phyloP scores from a whole-genome alignment of 2,329 filamentous ascomycete species.

The Aureobasidium leucospermi region DNA sequence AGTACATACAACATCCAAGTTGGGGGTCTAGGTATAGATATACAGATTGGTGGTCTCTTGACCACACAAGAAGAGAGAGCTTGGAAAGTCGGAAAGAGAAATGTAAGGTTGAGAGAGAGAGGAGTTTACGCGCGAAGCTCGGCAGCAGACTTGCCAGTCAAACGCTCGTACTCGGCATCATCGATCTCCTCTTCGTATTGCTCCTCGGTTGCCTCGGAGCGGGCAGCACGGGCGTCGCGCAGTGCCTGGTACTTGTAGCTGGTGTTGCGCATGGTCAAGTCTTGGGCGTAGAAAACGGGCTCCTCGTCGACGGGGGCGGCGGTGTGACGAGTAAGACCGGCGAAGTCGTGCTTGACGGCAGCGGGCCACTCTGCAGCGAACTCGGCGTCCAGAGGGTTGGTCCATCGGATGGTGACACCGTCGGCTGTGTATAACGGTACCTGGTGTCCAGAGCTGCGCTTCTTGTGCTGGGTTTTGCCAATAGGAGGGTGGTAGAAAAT shows the following conservation, averaged over 20 bases:
- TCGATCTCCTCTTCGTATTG: background rate
- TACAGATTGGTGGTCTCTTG: background rate
- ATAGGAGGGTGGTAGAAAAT: conserved; percentile 9
- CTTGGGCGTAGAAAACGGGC: background rate
- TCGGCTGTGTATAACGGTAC: conserved; percentile 21
- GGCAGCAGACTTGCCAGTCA: background rate
- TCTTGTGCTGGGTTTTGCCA: conserved; percentile 15
- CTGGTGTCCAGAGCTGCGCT: conserved; percentile 9
- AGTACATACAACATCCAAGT: conserved; percentile 6
- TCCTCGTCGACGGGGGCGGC: conserved; percentile 11
- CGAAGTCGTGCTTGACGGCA: conserved; percentile 24
- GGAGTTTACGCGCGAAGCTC: background rate
- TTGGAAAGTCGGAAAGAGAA: background rate
- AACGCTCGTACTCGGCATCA: background rate
- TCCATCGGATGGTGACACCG: conserved; percentile 28
- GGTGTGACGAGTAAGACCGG: conserved; percentile 24
- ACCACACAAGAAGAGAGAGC: background rate
- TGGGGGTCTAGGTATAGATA: conserved; percentile 2
- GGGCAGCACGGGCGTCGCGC: background rate
- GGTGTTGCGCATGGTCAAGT: background rate
- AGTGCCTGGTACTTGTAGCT: background rate
- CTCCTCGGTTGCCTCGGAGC: background rate
- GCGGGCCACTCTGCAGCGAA: conserved; percentile 29
- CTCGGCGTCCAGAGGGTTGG: conserved; percentile 31
- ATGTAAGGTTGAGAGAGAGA: background rate